These are phyloP conservation scores for Botryosphaeria dothidea DNA, from an alignment of 2,329 filamentous ascomycete species.

Conservation along the genomic window DNA sequence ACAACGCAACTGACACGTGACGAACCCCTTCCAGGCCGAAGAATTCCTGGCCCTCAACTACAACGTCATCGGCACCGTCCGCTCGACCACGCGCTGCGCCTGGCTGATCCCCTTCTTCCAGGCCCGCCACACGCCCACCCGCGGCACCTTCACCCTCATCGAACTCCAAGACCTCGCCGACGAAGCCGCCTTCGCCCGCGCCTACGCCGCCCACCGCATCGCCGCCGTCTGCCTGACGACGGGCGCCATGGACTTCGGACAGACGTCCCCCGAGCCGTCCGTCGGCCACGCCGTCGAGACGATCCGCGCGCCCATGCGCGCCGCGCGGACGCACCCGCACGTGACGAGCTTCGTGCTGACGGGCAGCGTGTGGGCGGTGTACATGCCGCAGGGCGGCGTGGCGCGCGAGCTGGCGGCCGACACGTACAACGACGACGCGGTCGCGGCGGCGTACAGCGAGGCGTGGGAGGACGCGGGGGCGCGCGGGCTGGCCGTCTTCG, in stretches of 20 bases:
- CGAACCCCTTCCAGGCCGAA: too few relatives aligned
- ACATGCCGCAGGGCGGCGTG: background rate
- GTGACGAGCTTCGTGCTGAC: conserved; percentile 12
- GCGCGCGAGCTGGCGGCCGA: background rate
- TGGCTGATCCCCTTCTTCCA: background rate
- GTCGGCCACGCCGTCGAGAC: background rate
- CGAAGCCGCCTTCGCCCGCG: background rate
- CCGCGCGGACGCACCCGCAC: background rate
- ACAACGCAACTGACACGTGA: too few relatives aligned
- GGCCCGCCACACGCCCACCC: background rate
- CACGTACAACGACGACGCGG: background rate
- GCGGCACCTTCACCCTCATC: background rate
- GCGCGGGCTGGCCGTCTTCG: conserved; percentile 33
- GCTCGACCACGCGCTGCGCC: conserved; percentile 13
- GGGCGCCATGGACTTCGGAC: background rate
- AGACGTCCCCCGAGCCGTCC: background rate
- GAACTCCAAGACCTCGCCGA: background rate
- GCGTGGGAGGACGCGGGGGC: background rate
- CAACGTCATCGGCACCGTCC: conserved; percentile 29
- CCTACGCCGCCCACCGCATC: background rate
- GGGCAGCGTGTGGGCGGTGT: background rate
- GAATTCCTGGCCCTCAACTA: conserved; percentile 32
- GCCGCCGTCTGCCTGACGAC: background rate
- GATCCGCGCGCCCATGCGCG: background rate
- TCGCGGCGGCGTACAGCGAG: background rate